Conservation (phyloP, 192 early-diverging fungal genomes). For the Umbelopsis ramanniana region DNA sequence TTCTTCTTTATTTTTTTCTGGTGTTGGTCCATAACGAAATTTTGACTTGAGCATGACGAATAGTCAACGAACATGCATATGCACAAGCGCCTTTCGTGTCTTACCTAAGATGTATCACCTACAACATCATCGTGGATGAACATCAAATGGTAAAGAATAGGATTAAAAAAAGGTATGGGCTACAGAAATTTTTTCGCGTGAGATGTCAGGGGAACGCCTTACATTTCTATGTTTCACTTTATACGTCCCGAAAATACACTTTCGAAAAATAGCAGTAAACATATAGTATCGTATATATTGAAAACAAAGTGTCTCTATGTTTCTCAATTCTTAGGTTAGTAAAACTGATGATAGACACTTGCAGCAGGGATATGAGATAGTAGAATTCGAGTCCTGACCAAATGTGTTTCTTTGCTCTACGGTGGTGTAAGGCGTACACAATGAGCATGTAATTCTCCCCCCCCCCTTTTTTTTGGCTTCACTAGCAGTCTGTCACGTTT, state of each 20-base stretch:
- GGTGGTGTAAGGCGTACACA: background rate
- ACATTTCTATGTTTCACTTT: background rate
- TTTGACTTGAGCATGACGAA: conserved; percentile 9
- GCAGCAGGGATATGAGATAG: background rate
- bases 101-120: background rate
- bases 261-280: background rate
- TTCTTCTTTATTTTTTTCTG: background rate
- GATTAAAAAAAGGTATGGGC: no score
- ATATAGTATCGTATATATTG: background rate
- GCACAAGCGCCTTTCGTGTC: background rate
- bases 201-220: background rate
- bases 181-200: no score
- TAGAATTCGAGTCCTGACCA: conserved; percentile 8
- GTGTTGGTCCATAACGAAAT: background rate
- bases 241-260: background rate
- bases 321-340: background rate
- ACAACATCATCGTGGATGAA: background rate
- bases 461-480: background rate
- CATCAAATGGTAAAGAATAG: background rate
- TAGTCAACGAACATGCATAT: background rate
- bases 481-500: background rate
- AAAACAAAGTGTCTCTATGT: background rate
- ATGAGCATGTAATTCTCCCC: background rate
- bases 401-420: background rate
- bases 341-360: background rate